Evolutionary conservation across 2,329 filamentous ascomycete genomes (phyloP).

Genomic region (Pseudocercospora vitis): DNA sequence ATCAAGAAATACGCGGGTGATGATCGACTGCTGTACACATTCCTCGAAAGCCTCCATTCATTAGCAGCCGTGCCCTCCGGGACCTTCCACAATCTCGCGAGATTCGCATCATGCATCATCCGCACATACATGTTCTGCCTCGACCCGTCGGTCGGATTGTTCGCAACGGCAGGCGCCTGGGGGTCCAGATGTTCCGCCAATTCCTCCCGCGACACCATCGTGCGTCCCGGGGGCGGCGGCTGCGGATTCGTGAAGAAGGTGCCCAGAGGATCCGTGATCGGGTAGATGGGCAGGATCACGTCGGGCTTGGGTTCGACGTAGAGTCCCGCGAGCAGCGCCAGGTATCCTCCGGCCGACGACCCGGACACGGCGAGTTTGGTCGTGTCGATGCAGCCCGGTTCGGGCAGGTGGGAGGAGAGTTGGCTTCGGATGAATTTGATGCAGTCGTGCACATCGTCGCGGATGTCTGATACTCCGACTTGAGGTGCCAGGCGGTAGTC

Average conservation of each 20-base stretch:
- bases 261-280: slow-evolving; percentile 37
- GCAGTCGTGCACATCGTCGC: slow-evolving; percentile 34
- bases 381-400: slow-evolving; percentile 24
- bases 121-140: slow-evolving; percentile 31
- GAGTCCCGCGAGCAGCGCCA: slow-evolving; percentile 35
- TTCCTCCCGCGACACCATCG: slow-evolving; percentile 17
- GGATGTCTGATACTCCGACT: slow-evolving; percentile 34
- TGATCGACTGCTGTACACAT: slow-evolving; percentile 27
- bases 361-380: slow-evolving; percentile 33
- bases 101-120: slow-evolving; percentile 33
- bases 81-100: slow-evolving; percentile 30
- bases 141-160: slow-evolving; percentile 20
- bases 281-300: slow-evolving; percentile 36
- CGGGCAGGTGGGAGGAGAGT: slow-evolving; percentile 20
- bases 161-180: slow-evolving; percentile 27
- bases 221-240: slow-evolving; percentile 26
- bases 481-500: slow-evolving; percentile 39
- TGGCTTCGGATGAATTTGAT: slow-evolving; percentile 32
- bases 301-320: slow-evolving; percentile 37
- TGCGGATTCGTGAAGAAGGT: slow-evolving; percentile 35
- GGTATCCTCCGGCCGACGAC: slow-evolving; percentile 35
- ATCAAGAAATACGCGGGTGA: slow-evolving; percentile 35
- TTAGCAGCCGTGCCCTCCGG: slow-evolving; percentile 22
- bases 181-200: slow-evolving; percentile 29
- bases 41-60: slow-evolving; percentile 31